phyloP scores from a whole-genome alignment of 805 yeast genomes.

The Wickerhamiella sorbophila region DNA sequence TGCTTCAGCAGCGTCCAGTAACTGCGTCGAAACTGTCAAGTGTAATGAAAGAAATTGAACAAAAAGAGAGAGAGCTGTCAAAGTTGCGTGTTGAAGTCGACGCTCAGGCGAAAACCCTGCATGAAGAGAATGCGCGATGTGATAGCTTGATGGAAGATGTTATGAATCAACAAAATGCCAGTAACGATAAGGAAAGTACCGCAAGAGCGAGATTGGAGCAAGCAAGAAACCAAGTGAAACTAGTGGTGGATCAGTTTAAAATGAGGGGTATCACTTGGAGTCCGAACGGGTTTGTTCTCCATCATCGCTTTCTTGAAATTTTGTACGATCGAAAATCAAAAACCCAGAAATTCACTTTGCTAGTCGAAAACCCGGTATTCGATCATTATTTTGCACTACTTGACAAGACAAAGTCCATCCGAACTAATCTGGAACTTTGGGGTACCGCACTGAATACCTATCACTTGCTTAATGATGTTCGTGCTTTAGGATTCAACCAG shows the following conservation, averaged over 20 bases:
- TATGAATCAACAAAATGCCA: neutral
- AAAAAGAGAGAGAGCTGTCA: neutral
- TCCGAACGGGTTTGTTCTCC: neutral
- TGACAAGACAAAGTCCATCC: neutral
- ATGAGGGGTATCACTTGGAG: neutral
- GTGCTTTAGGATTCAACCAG: neutral
- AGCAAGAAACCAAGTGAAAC: neutral
- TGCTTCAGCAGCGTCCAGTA: neutral
- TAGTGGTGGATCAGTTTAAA: neutral
- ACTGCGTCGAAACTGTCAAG: neutral
- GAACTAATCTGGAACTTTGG: neutral
- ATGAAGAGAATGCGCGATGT: neutral
- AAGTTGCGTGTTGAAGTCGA: neutral
- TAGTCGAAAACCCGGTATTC: neutral
- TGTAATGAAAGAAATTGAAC: neutral
- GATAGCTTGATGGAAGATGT: neutral
- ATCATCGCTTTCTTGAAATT: neutral
- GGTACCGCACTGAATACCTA: neutral
- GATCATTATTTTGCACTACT: neutral
- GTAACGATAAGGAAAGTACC: neutral
- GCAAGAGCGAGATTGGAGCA: neutral
- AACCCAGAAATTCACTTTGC: neutral
- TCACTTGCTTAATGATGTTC: neutral
- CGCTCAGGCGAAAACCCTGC: neutral
- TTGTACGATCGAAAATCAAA: too few species aligned